Conservation (phyloP, 345 rosid genomes). For the Salix dunnii region DNA sequence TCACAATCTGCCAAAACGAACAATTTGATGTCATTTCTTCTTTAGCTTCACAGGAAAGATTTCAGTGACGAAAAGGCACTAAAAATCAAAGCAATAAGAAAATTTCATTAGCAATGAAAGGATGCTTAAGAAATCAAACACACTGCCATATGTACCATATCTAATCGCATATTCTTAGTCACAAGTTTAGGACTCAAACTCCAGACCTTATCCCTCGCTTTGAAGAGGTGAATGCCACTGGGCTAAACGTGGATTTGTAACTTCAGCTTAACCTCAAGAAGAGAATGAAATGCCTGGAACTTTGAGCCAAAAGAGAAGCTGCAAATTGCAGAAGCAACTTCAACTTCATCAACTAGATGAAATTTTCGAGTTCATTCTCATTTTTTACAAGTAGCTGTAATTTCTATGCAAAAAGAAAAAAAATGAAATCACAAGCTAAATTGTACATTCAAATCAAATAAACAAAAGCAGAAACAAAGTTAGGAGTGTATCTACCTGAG, state of each 20-base stretch:
- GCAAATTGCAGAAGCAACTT: not conserved
- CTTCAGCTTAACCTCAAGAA: not conserved
- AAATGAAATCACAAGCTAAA: not conserved
- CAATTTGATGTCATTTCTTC: not conserved
- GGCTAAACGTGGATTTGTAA: not conserved
- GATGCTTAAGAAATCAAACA: not conserved
- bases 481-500: slow-evolving; percentile 46
- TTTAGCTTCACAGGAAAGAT: not conserved
- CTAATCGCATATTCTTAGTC: not conserved
- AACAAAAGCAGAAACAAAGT: not conserved
- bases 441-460: not conserved
- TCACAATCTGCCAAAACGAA: slow-evolving; percentile 56
- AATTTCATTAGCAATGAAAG: not conserved
- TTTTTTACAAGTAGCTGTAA: not conserved
- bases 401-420: not conserved
- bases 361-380: not conserved
- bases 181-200: not conserved
- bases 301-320: not conserved
- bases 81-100: not conserved
- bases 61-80: not conserved
- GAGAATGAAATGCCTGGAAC: not conserved
- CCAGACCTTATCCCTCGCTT: not conserved
- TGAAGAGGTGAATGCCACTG: not conserved
- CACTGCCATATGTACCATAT: not conserved
- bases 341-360: not conserved